Evolutionary conservation across 768 basidiomycete species (phyloP), one percentile per base, ranked within the genome.

Genomic region (Peribolospora kevripleyi): DNA sequence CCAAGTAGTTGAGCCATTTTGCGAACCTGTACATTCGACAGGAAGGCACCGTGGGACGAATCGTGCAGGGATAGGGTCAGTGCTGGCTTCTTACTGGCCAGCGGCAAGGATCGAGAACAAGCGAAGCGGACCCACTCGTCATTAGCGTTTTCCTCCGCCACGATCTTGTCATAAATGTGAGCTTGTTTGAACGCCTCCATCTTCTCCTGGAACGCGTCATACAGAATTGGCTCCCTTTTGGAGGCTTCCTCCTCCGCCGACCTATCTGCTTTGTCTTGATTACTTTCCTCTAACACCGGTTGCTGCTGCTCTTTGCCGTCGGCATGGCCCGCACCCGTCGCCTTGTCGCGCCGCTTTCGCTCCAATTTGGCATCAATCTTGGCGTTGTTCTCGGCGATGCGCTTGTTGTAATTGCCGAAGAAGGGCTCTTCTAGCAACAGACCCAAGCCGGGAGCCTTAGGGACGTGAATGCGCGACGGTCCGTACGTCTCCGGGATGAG

Each of bases 381-480:
- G 8, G 56, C 48, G 58, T 66, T 66, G 1, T 52, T 46, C n/a
- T 62, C 61, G 6, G 14, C 52, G 42, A 70, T 61, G 9, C 65
- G 62, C 25, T 59, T 50, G 60, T 72, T 72, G 63, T 72, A 72
- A n/a, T 63, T 61, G 40, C 62, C 59, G 61, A 71, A 73, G 48
- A 67, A 64, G 3, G 72, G 72, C 48, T 68, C 66, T 68, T 97
- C 87, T 37, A 98, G 76, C 36, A 98, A 71, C 4, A 98, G 74
- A 9, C 93, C 93, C 13, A 98, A 74, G 2, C 88, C 81, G 9
- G 93, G 93, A 71, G 95, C 91, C 70, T 91, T 95, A 13, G 93
- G 93, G 25, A 95, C 75, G 64, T 84, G 77, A 42, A 90, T 82
- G 46, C 71, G 70, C 11, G 76, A 74, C 3, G 81, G 79, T 2